Conservation (phyloP, 192 early-diverging fungal genomes). For the Linnemannia zychae region DNA sequence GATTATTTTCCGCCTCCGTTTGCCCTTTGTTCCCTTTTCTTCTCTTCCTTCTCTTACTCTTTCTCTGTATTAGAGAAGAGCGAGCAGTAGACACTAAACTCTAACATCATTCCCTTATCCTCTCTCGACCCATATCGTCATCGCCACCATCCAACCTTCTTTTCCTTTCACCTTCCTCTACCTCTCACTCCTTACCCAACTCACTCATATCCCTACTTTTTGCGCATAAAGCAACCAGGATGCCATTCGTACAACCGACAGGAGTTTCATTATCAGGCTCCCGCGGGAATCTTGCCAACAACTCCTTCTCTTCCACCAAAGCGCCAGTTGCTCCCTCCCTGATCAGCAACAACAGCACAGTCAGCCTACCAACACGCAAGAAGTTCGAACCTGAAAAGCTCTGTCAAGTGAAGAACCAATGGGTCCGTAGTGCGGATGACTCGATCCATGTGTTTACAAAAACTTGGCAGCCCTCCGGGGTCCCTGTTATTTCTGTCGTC, state of each 20-base stretch:
- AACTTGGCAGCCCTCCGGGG: constrained; percentile 30
- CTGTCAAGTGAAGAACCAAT: constrained; percentile 28
- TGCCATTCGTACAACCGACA: constrained; percentile 49
- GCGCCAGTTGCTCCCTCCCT: background rate
- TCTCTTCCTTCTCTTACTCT: background rate
- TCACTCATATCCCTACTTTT: background rate
- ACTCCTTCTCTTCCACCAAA: too few relatives aligned
- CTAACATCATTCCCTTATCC: background rate
- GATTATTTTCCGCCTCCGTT: background rate
- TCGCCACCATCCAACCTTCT: background rate
- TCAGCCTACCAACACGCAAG: background rate
- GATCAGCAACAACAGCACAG: background rate
- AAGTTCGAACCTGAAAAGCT: constrained; percentile 21
- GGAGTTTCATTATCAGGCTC: constrained; percentile 16
- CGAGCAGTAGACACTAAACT: background rate
- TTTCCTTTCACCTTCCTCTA: background rate
- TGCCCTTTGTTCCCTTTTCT: background rate
- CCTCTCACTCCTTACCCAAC: background rate
- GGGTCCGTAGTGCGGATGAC: constrained; percentile 34
- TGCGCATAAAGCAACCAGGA: background rate
- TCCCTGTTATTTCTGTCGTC: constrained; percentile 17
- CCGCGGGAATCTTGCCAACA: background rate
- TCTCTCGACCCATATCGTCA: background rate
- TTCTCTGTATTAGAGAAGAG: background rate
- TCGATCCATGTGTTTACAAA: constrained; percentile 43